Base-by-base conservation (phyloP, 2,329 filamentous ascomycete genomes). In the Talaromyces sp. region DNA sequence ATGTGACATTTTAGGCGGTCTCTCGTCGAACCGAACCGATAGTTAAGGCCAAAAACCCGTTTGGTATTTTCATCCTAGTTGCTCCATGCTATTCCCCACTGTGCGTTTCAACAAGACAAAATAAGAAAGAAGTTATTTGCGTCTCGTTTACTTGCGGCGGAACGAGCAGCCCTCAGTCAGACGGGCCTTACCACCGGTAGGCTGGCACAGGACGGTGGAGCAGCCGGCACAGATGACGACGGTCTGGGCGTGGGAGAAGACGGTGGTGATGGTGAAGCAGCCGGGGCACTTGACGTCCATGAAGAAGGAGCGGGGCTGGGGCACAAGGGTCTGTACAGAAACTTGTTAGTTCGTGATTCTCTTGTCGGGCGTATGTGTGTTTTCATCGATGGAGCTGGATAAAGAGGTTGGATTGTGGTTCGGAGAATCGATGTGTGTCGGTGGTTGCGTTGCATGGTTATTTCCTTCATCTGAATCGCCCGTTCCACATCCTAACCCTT, bases 281-380 rank as follows among this genome's bases (percentile, higher is more conserved):
- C 94, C 94, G 78, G 94, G 94, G 90, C 94, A 99, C 89, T 99
- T 99, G 85, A 99, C 94, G 79, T 99, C 94, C 94, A 99, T 99
- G 90, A 99, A 99, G 90, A 97, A 99, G 69, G 93, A 97, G 79
- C 94, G 91, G 74, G 94, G 94, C 67, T 86, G 88, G 73, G 94
- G 94, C 77, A 99, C 94, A 73, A 99, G 90, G 69, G 86, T 91
- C 91, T 95, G 68, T 60, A 46, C 19, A 33, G n/a, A 19, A 51
- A 43, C 60, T 3, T 9, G 35, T 47, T n/a, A 47, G 45, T n/a
- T 19, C 14, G 22, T 24, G 19, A 27, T 42, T 29, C 40, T 10
- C 27, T 24, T 27, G 14, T 29, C 13, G 13, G 13, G 16, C n/a
- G 4, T 19, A 19, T 40, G 22, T 27, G 19, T 9, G 9, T 29